Base-by-base conservation (phyloP, 768 basidiomycete species). In the Tulasnella sp. region DNA sequence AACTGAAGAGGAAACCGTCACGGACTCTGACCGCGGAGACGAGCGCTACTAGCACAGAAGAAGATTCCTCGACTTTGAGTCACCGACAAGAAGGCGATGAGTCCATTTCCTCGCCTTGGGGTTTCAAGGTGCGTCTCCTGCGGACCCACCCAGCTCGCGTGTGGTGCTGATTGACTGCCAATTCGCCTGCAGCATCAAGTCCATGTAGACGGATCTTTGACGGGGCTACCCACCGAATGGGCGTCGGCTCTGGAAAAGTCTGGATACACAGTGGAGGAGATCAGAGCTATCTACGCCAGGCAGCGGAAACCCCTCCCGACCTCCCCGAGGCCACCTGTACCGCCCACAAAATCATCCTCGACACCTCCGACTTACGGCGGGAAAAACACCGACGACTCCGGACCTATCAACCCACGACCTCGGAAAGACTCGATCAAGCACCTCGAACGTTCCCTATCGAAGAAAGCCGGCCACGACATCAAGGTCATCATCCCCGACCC, bases 221-320 rank as follows among this genome's bases (percentile, higher is more conserved):
- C 35, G 1, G 74, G 74, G 19, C 44, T 74, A 7, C 74, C 74
- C 29, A 29, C 67, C 1, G 74, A 75, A 16, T 74, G 74, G 74
- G 42, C 74, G 1, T 26, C 17, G n/a, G 74, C 74, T 9, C 66
- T 74, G 1, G 19, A 59, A 12, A 37, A 65, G 29, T 74, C 73
- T 26, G 74, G 74, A 26, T 74, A 65, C 72, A 19, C 74, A 9
- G 29, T 39, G 1, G 66, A 74, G 29, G 73, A 74, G 29, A 68
- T 74, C n/a, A 4, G 62, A 22, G 65, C 65, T 1, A 73, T 74
- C 26, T 74, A 74, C 62, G 22, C 71, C n/a, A 52, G 32, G 35
- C 73, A 72, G 41, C 9, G 62, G 14, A 32, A 17, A 19, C 69
- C 70, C 36, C 69, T 42, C 16, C 35, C 70, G 17, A 35, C 71